A percentile compares a stretch with the other conserved stretches of the same genome.
phyloP scores from a whole-genome alignment of 2,329 filamentous ascomycete species.

The Ceratocystis harringtonii region DNA sequence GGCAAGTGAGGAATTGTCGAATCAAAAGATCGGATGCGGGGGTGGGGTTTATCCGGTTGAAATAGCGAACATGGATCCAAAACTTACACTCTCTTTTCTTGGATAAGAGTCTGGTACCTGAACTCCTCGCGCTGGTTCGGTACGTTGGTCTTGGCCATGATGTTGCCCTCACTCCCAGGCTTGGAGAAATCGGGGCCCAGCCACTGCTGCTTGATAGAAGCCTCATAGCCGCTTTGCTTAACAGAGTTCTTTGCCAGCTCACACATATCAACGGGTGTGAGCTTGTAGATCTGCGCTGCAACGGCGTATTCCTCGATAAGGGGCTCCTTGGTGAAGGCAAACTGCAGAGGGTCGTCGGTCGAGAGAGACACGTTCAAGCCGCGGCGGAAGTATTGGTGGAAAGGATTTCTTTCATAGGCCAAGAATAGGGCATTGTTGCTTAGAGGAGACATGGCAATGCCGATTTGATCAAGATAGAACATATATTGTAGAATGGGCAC shows the following conservation, averaged over 20 bases:
- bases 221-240: constrained; percentile 84
- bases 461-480: constrained; percentile 95
- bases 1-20: not conserved
- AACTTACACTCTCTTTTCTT: constrained; percentile 71
- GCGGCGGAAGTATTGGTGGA: constrained; percentile 86
- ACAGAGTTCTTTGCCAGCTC: constrained; percentile 95
- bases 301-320: constrained; percentile 97
- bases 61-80: not conserved
- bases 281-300: constrained; percentile 95
- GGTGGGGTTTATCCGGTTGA: not conserved
- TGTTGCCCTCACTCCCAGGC: constrained; percentile 71
- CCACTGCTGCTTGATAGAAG: constrained; percentile 81
- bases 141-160: constrained; percentile 91
- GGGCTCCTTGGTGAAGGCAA: constrained; percentile 96
- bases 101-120: constrained; percentile 67
- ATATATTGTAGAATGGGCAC: constrained; percentile 91
- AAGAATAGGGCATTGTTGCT: constrained; percentile 96
- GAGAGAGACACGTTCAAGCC: constrained; percentile 92
- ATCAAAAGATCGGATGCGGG: not conserved
- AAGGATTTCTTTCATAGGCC: constrained; percentile 92
- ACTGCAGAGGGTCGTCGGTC: constrained; percentile 92
- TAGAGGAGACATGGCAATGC: constrained; percentile 96
- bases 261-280: constrained; percentile 95
- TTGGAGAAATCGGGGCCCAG: constrained; percentile 63
- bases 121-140: constrained; percentile 86